A percentile compares a stretch with the other conserved stretches of the same genome.
These are phyloP conservation scores for Zymoseptoria pseudotritici DNA, from an alignment of 2,329 filamentous ascomycete species.

Conservation along the genomic window DNA sequence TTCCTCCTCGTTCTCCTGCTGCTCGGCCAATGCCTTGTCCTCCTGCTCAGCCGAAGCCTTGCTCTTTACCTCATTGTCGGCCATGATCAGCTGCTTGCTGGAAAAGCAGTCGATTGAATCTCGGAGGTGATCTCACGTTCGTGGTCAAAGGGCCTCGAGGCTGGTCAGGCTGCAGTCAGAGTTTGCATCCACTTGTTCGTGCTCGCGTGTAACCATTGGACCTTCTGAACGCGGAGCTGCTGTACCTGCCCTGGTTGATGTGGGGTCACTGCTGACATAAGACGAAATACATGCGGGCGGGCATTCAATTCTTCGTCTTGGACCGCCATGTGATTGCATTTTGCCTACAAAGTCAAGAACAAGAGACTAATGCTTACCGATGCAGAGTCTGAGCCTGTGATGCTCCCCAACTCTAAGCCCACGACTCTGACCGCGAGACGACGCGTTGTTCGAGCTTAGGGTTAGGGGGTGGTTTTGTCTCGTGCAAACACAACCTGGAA, in stretches of 20 bases:
- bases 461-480: background rate
- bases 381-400: no score
- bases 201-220: background rate
- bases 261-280: background rate
- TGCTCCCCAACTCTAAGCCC: no score
- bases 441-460: no score
- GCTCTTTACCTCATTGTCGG: background rate
- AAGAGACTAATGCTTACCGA: no score
- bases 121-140: background rate
- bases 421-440: no score
- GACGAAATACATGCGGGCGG: background rate
- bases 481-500: background rate
- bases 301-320: background rate
- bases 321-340: no score
- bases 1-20: slow-evolving; percentile 19
- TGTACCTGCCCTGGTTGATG: background rate
- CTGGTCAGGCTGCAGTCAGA: background rate
- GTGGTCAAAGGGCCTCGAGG: background rate
- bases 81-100: background rate
- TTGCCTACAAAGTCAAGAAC: no score
- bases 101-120: background rate
- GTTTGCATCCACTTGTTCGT: background rate
- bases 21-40: background rate
- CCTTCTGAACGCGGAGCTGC: background rate
- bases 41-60: background rate